phyloP scores from a whole-genome alignment of 495 filamentous ascomycete species.

The Aspergillus homomorphus region DNA sequence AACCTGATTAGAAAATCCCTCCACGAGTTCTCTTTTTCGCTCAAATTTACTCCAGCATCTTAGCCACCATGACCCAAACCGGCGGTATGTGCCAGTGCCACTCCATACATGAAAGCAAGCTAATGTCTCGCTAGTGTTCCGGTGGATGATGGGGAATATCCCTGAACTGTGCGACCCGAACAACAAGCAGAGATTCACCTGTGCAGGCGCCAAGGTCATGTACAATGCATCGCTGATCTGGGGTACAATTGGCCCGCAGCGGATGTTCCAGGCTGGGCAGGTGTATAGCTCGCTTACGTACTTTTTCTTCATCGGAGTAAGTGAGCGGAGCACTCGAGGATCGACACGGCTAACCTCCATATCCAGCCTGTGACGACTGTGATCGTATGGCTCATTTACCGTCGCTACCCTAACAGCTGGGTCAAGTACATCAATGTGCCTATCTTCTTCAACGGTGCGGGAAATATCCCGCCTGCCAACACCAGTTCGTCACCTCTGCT shows the following conservation, averaged over 20 bases:
- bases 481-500: slow-evolving; percentile 16
- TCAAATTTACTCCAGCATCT: slow-evolving; percentile 48
- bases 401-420: slow-evolving; percentile 36
- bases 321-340: not conserved
- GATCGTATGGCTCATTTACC: slow-evolving; percentile 34
- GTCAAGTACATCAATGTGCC: slow-evolving; percentile 42
- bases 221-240: slow-evolving; percentile 47
- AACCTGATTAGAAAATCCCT: slow-evolving; percentile 42
- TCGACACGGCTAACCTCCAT: not conserved
- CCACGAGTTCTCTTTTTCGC: slow-evolving; percentile 49
- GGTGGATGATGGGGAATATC: slow-evolving; percentile 50
- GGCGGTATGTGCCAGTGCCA: slow-evolving; percentile 13
- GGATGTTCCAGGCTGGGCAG: slow-evolving; percentile 39
- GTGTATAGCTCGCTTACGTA: slow-evolving; percentile 37
- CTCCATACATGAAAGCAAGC: not conserved
- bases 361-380: slow-evolving; percentile 23
- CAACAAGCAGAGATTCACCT: slow-evolving; percentile 47
- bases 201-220: slow-evolving; percentile 49
- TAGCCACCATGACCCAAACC: slow-evolving; percentile 35
- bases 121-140: slow-evolving; percentile 33
- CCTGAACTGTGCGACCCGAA: slow-evolving; percentile 35
- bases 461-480: slow-evolving; percentile 41
- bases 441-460: slow-evolving; percentile 42
- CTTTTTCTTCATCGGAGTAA: slow-evolving; percentile 42
- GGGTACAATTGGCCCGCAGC: slow-evolving; percentile 41